Conservation (phyloP, 2,329 filamentous ascomycete species). For the Tolypocladium amazonense region DNA sequence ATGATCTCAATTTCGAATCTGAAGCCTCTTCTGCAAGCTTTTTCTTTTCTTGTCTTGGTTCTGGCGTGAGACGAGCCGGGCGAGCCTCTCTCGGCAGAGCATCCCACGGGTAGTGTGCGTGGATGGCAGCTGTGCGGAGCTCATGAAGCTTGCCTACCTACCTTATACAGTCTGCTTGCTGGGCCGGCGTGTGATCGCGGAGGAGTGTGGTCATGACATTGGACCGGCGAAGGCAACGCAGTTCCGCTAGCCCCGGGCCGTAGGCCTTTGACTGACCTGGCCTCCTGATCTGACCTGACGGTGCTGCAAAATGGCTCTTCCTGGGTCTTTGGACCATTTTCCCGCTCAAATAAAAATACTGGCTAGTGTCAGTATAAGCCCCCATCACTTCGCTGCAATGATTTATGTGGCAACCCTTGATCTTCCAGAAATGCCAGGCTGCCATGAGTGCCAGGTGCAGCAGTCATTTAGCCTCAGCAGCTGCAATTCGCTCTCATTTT, state of each 20-base stretch:
- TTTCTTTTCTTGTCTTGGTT: not conserved
- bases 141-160: not conserved
- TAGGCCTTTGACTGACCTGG: not conserved
- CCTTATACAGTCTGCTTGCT: not conserved
- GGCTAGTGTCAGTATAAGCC: not conserved
- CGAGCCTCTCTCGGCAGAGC: no score
- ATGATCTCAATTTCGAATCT: conserved; percentile 56
- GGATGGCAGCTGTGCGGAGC: not conserved
- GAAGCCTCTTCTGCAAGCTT: conserved; percentile 32
- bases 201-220: not conserved
- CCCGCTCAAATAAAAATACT: not conserved
- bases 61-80: not conserved
- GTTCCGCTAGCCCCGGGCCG: not conserved
- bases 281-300: not conserved
- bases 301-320: not conserved
- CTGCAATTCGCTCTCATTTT: not conserved
- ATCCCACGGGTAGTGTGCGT: not conserved
- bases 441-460: not conserved
- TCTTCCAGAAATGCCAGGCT: not conserved
- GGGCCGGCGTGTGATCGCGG: not conserved
- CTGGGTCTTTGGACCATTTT: not conserved
- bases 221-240: not conserved
- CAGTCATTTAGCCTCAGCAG: not conserved
- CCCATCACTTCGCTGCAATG: not conserved
- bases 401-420: not conserved